Evolutionary conservation across 106 monocot genomes (phyloP).

Genomic region (Phalaenopsis aphrodite): DNA sequence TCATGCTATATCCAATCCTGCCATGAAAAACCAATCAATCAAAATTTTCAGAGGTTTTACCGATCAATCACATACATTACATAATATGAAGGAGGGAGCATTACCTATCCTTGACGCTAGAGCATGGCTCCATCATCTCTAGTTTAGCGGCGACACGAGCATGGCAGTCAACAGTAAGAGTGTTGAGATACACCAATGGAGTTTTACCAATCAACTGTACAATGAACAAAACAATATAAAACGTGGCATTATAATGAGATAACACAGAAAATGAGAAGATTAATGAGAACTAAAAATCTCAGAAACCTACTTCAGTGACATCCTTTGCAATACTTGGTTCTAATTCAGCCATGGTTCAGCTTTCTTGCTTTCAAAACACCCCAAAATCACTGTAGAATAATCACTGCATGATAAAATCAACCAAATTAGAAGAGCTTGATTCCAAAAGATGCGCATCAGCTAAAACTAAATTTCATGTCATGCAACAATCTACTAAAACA

Average conservation of each 20-base stretch:
- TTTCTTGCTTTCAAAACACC: not conserved
- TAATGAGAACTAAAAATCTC: not conserved
- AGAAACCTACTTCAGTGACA: conserved; percentile 60
- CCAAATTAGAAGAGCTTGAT: too few species aligned
- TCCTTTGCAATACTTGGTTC: conserved; percentile 41
- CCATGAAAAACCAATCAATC: not conserved
- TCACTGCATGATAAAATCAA: not conserved
- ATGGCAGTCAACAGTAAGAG: conserved; percentile 41
- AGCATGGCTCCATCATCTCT: conserved; percentile 90
- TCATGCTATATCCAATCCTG: conserved; percentile 98
- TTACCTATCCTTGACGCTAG: conserved; percentile 83
- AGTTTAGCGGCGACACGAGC: conserved; percentile 83
- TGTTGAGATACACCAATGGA: conserved; percentile 83
- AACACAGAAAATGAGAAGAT: not conserved
- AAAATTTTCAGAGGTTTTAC: not conserved
- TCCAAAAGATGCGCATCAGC: too few species aligned
- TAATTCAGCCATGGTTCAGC: conserved; percentile 26
- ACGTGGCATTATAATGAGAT: not conserved
- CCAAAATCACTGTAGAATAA: not conserved
- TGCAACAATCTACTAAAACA: too few species aligned
- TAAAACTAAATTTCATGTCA: too few species aligned
- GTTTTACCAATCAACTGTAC: conserved; percentile 78
- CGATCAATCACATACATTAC: not conserved
- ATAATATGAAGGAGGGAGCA: not conserved
- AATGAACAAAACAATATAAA: not conserved